Evolutionary conservation across 257 asterid species (phyloP), one percentile per base, ranked within the genome.

Genomic region (Primulina huaijiensis): DNA sequence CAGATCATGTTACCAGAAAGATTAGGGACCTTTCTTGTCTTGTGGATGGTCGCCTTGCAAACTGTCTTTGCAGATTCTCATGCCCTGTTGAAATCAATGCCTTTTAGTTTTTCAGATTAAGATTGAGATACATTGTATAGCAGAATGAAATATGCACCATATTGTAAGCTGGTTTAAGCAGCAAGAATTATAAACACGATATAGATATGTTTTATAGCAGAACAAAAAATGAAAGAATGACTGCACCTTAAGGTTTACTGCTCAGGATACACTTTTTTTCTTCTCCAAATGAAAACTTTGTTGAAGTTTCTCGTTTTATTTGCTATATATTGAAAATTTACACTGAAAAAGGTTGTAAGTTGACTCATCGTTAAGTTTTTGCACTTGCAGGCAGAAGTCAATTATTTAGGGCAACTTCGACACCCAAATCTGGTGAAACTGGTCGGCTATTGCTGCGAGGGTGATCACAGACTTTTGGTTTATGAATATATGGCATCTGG

Each of bases 401-500:
- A 92, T 75, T 92, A 88, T 71, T 79, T 92, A 67, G 97, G 98
- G 57, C 97, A 92, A 69, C 89, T 92, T 55, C 84, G 82, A 31
- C 98, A 92, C 77, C 76, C 92, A 58, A 88, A 92, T 75, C 80
- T 92, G 73, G 98, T 92, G 87, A 90, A 86, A 76, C 78, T 92
- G 72, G 89, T 92, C 40, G 97, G 98, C 59, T 90, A 85, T 72
- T 86, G 98, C 92, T 92, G 96, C 25, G 97, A 88, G 76, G 98
- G 81, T 68, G 89, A 87, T 77, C 95, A 90, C 57, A 81, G 96
- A 80, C 82, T 90, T 65, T 70, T 90, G 89, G 98, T 92, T 46
- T 92, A 92, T 50, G 97, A 92, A 82, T 92, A 92, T 67, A 88
- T 92, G 98, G 94, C 92, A 20, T 85, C 94, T 67, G 98, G 98